Conservation (phyloP, 2,329 filamentous ascomycete species). For the Trichoderma sp. region DNA sequence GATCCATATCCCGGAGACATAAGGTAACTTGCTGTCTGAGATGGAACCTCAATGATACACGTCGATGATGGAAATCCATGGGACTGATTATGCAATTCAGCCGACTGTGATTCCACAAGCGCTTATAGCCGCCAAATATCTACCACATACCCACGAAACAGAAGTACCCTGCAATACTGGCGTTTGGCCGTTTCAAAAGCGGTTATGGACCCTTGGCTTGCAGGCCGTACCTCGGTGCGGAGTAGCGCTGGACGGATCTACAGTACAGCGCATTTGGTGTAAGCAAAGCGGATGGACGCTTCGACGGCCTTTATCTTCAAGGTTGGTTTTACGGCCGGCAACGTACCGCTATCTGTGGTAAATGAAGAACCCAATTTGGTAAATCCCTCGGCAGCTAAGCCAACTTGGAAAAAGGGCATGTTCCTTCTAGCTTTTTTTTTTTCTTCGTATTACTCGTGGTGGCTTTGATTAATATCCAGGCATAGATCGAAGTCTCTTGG, state of each 20-base stretch:
- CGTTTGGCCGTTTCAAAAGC: not conserved
- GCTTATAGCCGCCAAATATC: not conserved
- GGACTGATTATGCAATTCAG: not conserved
- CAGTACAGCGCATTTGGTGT: not conserved
- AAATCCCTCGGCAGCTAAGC: not conserved
- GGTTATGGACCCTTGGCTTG: not conserved
- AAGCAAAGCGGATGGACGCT: not conserved
- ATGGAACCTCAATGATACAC: not conserved
- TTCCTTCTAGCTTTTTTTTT: not conserved
- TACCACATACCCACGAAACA: not conserved
- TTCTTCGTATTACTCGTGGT: not conserved
- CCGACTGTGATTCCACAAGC: not conserved
- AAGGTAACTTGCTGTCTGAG: not conserved
- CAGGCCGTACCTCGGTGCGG: slow-evolving; percentile 1
- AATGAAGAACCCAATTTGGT: not conserved
- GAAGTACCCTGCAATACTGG: not conserved
- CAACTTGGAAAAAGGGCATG: not conserved
- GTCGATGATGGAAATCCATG: not conserved
- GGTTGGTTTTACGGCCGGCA: not conserved
- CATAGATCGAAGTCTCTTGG: not conserved
- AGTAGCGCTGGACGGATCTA: slow-evolving; percentile 7
- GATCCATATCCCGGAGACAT: not conserved
- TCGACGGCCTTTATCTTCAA: not conserved
- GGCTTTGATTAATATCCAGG: not conserved
- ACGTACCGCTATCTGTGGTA: not conserved